These are phyloP conservation scores for Paxillus ammoniavirescens DNA, from an alignment of 768 basidiomycete genomes.

Conservation along the genomic window DNA sequence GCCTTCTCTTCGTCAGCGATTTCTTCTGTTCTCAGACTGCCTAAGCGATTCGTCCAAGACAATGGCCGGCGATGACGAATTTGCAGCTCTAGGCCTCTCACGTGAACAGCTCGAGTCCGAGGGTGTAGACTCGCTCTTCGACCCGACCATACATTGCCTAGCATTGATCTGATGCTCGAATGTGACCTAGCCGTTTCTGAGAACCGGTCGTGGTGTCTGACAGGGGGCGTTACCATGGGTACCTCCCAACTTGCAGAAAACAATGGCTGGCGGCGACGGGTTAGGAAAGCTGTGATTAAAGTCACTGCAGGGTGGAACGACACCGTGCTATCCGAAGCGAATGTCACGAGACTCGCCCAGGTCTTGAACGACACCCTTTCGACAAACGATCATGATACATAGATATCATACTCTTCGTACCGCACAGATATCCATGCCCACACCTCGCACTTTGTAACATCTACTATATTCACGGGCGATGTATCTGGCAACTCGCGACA, in stretches of 20 bases:
- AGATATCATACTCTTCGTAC: too few species aligned
- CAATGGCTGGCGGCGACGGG: constrained; percentile 9
- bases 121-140: too few species aligned
- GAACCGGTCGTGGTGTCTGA: constrained; percentile 13
- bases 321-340: constrained; percentile 10
- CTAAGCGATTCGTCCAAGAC: constrained; percentile 1
- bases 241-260: constrained; percentile 2
- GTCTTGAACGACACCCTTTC: constrained; percentile 8
- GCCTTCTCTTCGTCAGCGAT: constrained; percentile 22
- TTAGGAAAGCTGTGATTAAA: constrained; percentile 7
- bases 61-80: not conserved
- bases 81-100: not conserved
- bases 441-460: too few species aligned
- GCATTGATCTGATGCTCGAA: too few species aligned
- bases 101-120: not conserved
- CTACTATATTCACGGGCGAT: too few species aligned
- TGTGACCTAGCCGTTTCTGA: constrained; percentile 14
- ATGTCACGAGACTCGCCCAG: constrained; percentile 5
- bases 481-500: too few species aligned
- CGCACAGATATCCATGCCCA: too few species aligned
- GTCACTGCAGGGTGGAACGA: constrained; percentile 10
- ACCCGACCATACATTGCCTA: too few species aligned
- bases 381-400: too few species aligned
- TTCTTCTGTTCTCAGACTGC: constrained; percentile 7
- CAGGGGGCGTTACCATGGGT: not conserved